Conservation (phyloP, 1,139 yeast genomes). For the Debaryomycetaceae sp. region DNA sequence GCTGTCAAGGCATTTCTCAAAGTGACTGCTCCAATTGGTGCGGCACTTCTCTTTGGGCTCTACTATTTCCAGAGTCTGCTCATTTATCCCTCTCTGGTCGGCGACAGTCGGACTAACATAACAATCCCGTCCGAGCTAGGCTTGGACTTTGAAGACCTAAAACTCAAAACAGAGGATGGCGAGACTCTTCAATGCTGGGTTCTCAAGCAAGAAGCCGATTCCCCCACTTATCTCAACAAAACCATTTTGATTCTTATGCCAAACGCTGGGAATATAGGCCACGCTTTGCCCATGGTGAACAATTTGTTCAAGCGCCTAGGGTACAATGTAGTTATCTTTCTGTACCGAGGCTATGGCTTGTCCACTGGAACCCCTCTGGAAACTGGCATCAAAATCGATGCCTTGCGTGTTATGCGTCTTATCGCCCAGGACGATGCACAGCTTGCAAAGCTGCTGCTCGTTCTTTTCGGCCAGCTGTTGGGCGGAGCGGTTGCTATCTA, state of each 20-base stretch:
- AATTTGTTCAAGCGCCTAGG: conserved; percentile 54
- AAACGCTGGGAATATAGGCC: conserved; percentile 96
- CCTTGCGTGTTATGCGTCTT: conserved; percentile 58
- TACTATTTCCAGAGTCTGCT: conserved; percentile 59
- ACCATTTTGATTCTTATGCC: conserved; percentile 79
- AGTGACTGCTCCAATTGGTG: conserved; percentile 26
- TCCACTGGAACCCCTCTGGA: conserved; percentile 77
- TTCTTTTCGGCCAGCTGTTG: conserved; percentile 79
- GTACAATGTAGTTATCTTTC: conserved; percentile 74
- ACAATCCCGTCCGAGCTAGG: conserved; percentile 70
- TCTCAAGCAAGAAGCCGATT: conserved; percentile 35
- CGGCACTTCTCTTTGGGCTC: conserved; percentile 39
- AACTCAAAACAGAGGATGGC: conserved; percentile 60
- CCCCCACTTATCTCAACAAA: conserved; percentile 38
- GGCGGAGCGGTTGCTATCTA: conserved; percentile 95
- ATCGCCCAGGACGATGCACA: conserved; percentile 41
- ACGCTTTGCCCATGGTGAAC: conserved; percentile 73
- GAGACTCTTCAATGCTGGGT: conserved; percentile 32
- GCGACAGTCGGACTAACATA: conserved; percentile 65
- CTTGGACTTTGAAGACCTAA: conserved; percentile 50
- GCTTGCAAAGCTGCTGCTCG: conserved; percentile 41
- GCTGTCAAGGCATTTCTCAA: conserved; percentile 7
- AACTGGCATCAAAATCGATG: conserved; percentile 71
- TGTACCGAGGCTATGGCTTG: conserved; percentile 87
- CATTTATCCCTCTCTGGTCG: conserved; percentile 75